These are phyloP conservation scores for Vigna reflexopilosa DNA, from an alignment of 306 rosid genomes.

Conservation along the genomic window DNA sequence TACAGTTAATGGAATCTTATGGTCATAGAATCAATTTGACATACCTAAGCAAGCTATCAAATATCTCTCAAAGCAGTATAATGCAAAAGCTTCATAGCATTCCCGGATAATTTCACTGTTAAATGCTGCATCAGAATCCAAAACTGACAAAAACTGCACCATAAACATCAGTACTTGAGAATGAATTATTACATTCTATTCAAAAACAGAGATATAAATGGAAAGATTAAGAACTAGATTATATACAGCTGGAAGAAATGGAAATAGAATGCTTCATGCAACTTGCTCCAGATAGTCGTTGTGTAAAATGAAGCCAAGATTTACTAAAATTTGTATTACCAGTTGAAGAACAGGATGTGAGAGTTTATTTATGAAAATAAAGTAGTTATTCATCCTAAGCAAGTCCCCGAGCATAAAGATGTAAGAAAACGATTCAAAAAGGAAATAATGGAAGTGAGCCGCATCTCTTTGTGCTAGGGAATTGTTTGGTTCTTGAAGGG, in stretches of 20 bases:
- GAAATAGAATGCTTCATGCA: constrained; percentile 25
- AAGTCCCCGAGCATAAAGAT: background rate
- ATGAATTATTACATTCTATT: background rate
- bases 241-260: constrained; percentile 16
- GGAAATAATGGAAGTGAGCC: background rate
- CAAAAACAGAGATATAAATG: background rate
- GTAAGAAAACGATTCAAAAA: background rate
- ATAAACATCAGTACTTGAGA: constrained; percentile 40
- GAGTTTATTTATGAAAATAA: background rate
- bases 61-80: constrained; percentile 98
- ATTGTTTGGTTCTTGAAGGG: background rate
- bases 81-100: constrained; percentile 98
- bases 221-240: background rate
- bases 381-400: background rate
- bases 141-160: constrained; percentile 85
- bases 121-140: constrained; percentile 90
- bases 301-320: constrained; percentile 27
- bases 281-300: constrained; percentile 25
- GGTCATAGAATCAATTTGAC: constrained; percentile 41
- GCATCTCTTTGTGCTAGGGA: background rate
- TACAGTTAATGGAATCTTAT: constrained; percentile 20
- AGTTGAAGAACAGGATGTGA: background rate
- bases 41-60: constrained; percentile 96
- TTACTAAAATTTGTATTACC: constrained; percentile 28
- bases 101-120: constrained; percentile 92